A percentile compares a stretch with the other conserved stretches of the same genome.
phyloP scores from a whole-genome alignment of 1,284 basidiomycete species.

The Cryptococcus floricola region DNA sequence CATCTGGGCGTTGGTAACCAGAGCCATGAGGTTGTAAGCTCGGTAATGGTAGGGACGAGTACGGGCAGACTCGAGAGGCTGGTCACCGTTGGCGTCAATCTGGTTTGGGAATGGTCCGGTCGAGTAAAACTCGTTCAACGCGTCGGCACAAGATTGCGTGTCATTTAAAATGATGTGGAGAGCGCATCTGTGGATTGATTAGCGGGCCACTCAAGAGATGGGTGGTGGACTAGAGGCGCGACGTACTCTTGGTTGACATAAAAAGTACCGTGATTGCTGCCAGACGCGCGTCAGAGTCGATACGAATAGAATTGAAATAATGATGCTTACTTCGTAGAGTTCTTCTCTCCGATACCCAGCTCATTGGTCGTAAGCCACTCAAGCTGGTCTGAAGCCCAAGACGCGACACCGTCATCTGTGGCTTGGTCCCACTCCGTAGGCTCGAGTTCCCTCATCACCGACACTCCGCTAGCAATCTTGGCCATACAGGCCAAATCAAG shows the following conservation, averaged over 20 bases:
- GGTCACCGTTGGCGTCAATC: conserved; percentile 29
- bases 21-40: conserved; percentile 36
- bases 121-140: conserved; percentile 27
- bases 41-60: conserved; percentile 41
- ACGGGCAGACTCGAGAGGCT: conserved; percentile 32
- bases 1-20: conserved; percentile 18
- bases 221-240: no score
- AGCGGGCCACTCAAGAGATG: no score
- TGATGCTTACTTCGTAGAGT: conserved; percentile 18
- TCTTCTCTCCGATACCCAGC: conserved; percentile 25
- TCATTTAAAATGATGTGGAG: conserved; percentile 30
- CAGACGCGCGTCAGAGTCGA: background rate
- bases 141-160: conserved; percentile 12
- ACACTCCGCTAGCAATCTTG: conserved; percentile 20
- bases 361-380: conserved; percentile 14
- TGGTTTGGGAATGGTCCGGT: conserved; percentile 20
- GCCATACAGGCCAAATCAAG: conserved; percentile 21
- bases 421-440: conserved; percentile 16
- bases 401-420: conserved; percentile 12
- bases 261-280: conserved; percentile 37
- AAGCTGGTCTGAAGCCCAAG: conserved; percentile 19
- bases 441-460: conserved; percentile 14
- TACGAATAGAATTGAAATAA: background rate
- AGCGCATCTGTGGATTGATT: conserved; percentile 7
- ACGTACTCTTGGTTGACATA: conserved; percentile 28